A percentile compares a stretch with the other conserved stretches of the same genome.
These are phyloP conservation scores for Fulvia fulva DNA, from an alignment of 2,329 filamentous ascomycete species.

Conservation along the genomic window DNA sequence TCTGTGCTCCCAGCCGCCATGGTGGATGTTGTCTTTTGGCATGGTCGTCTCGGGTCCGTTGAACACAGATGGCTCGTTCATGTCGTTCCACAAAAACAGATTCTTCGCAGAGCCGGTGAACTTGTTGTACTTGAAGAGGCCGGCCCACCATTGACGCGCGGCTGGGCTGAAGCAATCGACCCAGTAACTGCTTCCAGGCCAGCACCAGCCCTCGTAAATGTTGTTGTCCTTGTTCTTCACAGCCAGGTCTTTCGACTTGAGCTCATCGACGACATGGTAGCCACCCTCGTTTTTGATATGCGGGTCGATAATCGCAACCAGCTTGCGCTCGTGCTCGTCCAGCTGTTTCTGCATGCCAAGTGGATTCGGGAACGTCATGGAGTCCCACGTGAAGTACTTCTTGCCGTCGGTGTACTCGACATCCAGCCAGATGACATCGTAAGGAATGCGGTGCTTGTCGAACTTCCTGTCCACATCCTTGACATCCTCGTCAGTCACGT, in stretches of 20 bases:
- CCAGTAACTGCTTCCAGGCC: slow-evolving; percentile 97
- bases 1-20: slow-evolving; percentile 90
- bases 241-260: slow-evolving; percentile 78
- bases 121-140: slow-evolving; percentile 77
- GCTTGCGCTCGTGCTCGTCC: slow-evolving; percentile 77
- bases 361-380: slow-evolving; percentile 80
- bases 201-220: slow-evolving; percentile 95
- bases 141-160: slow-evolving; percentile 85
- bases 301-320: slow-evolving; percentile 92
- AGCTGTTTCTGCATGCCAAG: slow-evolving; percentile 84
- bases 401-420: slow-evolving; percentile 96
- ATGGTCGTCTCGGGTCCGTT: slow-evolving; percentile 97
- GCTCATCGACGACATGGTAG: slow-evolving; percentile 72
- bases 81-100: slow-evolving; percentile 97
- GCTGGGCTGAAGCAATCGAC: slow-evolving; percentile 94
- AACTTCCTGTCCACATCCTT: slow-evolving; percentile 95
- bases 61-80: slow-evolving; percentile 99
- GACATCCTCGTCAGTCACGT: slow-evolving; percentile 93
- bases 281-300: slow-evolving; percentile 90
- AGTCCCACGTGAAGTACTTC: slow-evolving; percentile 98
- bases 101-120: slow-evolving; percentile 87
- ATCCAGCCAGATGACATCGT: slow-evolving; percentile 98
- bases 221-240: slow-evolving; percentile 87
- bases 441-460: slow-evolving; percentile 91
- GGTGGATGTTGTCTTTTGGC: slow-evolving; percentile 96